Percentiles rank a stretch among this genome's conserved stretches.
These are phyloP conservation scores for Phytophthora syringae DNA, from an alignment of 352 stramenopile species.

Conservation along the genomic window DNA sequence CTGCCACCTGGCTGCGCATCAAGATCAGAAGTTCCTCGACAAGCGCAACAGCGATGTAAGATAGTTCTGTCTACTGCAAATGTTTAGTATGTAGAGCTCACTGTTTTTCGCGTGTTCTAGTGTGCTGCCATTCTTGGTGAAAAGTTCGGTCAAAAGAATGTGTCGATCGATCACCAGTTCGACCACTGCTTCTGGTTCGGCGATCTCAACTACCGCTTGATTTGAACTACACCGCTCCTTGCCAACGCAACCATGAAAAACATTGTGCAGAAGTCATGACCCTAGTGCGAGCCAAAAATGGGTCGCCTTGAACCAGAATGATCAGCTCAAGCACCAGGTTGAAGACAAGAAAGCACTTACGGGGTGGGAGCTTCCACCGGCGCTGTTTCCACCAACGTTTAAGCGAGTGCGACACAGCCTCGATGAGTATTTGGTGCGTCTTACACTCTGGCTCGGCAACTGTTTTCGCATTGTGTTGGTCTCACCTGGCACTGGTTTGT, in stretches of 20 bases:
- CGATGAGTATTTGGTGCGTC: conserved; percentile 36
- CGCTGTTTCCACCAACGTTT: conserved; percentile 84
- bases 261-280: conserved; percentile 72
- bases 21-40: conserved; percentile 87
- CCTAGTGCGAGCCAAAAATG: conserved; percentile 73
- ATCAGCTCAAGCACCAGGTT: conserved; percentile 81
- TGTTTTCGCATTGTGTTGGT: neutral
- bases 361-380: conserved; percentile 67
- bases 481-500: neutral
- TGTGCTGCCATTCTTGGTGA: conserved; percentile 76
- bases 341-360: conserved; percentile 58
- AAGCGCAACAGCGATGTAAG: conserved; percentile 86
- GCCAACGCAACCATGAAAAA: conserved; percentile 63
- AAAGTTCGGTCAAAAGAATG: conserved; percentile 69
- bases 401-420: conserved; percentile 73
- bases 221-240: conserved; percentile 56
- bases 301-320: conserved; percentile 64
- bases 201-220: conserved; percentile 90
- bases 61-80: neutral
- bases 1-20: conserved; percentile 85
- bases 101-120: conserved; percentile 27
- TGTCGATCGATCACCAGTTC: conserved; percentile 81
- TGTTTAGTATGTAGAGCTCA: neutral
- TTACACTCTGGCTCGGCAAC: neutral
- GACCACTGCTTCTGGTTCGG: conserved; percentile 90